A percentile compares a stretch with the other conserved stretches of the same genome.
Conservation (phyloP, 1,284 basidiomycete genomes). For the Melampsora abietis-canadensis region DNA sequence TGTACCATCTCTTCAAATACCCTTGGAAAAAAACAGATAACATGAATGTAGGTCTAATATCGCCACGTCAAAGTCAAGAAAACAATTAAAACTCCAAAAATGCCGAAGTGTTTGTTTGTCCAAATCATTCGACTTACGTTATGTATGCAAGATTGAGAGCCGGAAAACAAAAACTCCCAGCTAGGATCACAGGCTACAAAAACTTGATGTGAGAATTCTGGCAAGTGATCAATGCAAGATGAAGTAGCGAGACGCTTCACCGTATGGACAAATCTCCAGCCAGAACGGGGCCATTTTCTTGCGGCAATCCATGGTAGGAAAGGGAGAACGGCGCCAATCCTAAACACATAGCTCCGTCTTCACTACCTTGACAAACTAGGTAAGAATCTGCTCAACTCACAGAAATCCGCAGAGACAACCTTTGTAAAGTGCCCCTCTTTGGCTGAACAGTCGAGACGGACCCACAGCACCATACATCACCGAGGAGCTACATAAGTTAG, state of each 20-base stretch:
- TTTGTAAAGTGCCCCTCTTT: slow-evolving; percentile 18
- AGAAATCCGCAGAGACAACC: slow-evolving; percentile 25
- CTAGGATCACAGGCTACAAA: slow-evolving; percentile 26
- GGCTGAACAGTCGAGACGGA: slow-evolving; percentile 17
- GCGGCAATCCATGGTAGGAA: slow-evolving; percentile 30
- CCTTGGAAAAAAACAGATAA: slow-evolving; percentile 26
- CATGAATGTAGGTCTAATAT: slow-evolving; percentile 12
- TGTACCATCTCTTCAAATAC: slow-evolving; percentile 26
- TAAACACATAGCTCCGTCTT: neutral
- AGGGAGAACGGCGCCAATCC: slow-evolving; percentile 20
- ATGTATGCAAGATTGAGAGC: slow-evolving; percentile 28
- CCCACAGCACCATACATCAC: slow-evolving; percentile 36
- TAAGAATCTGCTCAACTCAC: neutral
- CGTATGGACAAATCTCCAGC: slow-evolving; percentile 27
- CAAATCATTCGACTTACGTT: slow-evolving; percentile 7
- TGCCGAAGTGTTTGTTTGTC: neutral
- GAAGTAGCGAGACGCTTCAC: slow-evolving; percentile 4
- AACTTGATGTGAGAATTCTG: neutral
- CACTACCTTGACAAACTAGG: no score
- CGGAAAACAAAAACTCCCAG: slow-evolving; percentile 20
- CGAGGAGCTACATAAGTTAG: slow-evolving; percentile 1
- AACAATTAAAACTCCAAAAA: neutral
- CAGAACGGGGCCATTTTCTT: slow-evolving; percentile 32
- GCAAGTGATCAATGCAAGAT: neutral
- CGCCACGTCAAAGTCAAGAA: neutral